Percentiles rank a stretch among this genome's conserved stretches.
phyloP scores from a whole-genome alignment of 371 early-diverging fungal species.

The Massospora cicadina region DNA sequence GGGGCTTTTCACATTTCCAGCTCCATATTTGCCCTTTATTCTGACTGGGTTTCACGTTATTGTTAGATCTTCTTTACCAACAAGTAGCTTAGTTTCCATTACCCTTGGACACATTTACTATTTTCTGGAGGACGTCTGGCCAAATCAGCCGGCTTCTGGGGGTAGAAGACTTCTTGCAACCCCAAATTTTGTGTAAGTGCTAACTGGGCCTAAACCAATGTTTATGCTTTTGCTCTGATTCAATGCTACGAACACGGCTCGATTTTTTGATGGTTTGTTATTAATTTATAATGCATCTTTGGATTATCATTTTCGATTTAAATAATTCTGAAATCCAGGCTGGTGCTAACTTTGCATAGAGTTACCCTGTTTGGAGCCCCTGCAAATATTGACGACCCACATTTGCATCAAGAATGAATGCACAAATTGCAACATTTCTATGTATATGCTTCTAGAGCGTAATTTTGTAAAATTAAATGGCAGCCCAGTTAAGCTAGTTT shows the following conservation, averaged over 20 bases:
- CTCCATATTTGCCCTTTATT: slow-evolving; percentile 86
- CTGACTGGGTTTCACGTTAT: slow-evolving; percentile 60
- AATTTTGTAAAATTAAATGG: too few species aligned
- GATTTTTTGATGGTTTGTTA: too few species aligned
- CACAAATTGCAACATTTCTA: too few species aligned
- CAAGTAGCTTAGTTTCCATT: slow-evolving; percentile 66
- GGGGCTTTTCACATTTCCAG: slow-evolving; percentile 75
- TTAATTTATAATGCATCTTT: too few species aligned
- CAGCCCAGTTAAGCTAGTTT: too few species aligned
- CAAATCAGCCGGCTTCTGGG: slow-evolving; percentile 39
- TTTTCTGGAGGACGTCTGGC: slow-evolving; percentile 90
- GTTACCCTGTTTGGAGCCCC: neutral
- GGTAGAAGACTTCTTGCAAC: slow-evolving; percentile 36
- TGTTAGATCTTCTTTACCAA: slow-evolving; percentile 33
- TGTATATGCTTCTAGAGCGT: too few species aligned
- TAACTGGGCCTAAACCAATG: too few species aligned
- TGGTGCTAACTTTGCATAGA: neutral
- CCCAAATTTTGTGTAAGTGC: slow-evolving; percentile 40
- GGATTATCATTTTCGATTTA: neutral
- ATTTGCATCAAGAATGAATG: neutral
- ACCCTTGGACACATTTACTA: slow-evolving; percentile 84
- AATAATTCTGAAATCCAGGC: neutral
- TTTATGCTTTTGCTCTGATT: too few species aligned
- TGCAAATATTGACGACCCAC: neutral
- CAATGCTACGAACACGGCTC: too few species aligned